Evolutionary conservation across 2,329 filamentous ascomycete species (phyloP).

Genomic region (Dothistroma septosporum): DNA sequence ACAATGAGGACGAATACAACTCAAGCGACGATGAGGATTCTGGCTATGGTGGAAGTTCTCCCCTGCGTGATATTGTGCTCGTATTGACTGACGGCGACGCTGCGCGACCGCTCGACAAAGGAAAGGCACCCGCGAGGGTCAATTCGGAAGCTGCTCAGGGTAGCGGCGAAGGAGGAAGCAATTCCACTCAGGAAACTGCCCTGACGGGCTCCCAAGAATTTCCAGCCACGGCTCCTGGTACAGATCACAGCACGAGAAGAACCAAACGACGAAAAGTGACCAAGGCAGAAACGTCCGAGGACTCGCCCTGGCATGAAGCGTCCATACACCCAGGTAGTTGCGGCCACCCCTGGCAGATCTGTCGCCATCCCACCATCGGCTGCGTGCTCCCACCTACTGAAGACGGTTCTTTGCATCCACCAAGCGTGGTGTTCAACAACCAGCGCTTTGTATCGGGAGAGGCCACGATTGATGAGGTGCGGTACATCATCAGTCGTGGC

Average conservation of each 20-base stretch:
- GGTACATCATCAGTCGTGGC: conserved; percentile 8
- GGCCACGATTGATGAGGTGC: conserved; percentile 1
- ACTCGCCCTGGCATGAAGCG: background rate
- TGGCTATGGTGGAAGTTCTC: background rate
- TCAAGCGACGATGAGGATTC: background rate
- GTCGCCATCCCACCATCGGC: background rate
- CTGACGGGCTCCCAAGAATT: background rate
- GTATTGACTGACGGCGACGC: background rate
- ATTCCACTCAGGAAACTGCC: background rate
- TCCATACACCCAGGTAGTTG: background rate
- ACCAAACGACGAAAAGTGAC: background rate
- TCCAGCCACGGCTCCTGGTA: background rate
- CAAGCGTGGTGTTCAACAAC: background rate
- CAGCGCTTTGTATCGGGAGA: background rate
- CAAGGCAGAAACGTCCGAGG: background rate
- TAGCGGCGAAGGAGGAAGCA: background rate
- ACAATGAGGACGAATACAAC: background rate
- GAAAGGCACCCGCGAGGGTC: background rate
- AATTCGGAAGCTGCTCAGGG: background rate
- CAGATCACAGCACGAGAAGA: background rate
- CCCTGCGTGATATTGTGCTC: background rate
- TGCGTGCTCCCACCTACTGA: background rate
- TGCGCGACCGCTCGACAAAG: background rate
- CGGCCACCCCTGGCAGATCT: background rate
- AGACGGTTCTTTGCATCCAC: background rate